Evolutionary conservation across 73 alveolate genomes (phyloP).

Genomic region (Loxodes magnus): DNA sequence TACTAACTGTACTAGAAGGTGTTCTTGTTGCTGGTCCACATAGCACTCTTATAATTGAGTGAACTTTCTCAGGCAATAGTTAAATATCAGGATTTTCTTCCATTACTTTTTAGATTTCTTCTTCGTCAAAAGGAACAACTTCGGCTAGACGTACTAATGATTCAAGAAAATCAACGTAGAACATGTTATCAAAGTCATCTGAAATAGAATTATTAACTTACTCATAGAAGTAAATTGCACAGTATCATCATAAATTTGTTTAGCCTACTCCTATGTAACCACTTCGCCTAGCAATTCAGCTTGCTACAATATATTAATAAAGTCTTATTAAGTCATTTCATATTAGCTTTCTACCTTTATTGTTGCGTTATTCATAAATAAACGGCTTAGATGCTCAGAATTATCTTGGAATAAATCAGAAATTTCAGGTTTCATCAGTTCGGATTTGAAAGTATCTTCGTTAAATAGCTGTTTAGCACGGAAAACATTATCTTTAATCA

Average conservation of each 20-base stretch:
- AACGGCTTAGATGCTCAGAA: background rate
- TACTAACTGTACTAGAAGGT: background rate
- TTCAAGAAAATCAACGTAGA: constrained; percentile 8
- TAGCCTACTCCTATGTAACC: background rate
- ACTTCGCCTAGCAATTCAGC: constrained; percentile 8
- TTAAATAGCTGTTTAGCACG: too few relatives aligned
- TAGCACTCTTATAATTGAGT: constrained; percentile 1
- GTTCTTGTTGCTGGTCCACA: background rate
- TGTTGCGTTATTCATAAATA: background rate
- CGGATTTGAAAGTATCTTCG: constrained; percentile 6
- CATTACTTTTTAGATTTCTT: constrained; percentile 7
- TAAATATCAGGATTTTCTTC: constrained; percentile 4
- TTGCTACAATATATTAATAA: background rate
- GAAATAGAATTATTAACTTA: too few relatives aligned
- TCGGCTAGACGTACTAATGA: constrained; percentile 9
- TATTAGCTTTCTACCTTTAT: background rate
- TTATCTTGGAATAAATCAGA: constrained; percentile 6
- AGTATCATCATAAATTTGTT: constrained; percentile 11
- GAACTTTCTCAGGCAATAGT: constrained; percentile 8
- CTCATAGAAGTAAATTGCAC: background rate
- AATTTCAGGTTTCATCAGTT: constrained; percentile 12
- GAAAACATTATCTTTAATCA: too few relatives aligned
- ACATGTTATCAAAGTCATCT: too few relatives aligned
- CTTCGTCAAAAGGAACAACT: constrained; percentile 11
- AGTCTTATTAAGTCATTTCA: background rate